These are phyloP conservation scores for Monosporozyma unispora DNA, from an alignment of 805 yeast genomes.

Conservation along the genomic window DNA sequence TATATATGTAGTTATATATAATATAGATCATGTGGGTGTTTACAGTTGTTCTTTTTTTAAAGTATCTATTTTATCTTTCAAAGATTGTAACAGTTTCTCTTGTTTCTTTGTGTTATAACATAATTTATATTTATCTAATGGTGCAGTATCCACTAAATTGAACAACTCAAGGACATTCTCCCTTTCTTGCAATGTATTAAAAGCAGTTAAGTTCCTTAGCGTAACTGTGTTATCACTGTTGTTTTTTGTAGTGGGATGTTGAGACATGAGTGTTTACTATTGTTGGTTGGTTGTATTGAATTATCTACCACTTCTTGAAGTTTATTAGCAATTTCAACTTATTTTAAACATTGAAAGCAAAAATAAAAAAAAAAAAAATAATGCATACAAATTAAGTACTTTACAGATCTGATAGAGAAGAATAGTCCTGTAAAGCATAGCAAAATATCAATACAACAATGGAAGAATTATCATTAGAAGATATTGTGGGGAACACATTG, in stretches of 20 bases:
- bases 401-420: no score
- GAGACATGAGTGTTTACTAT: neutral
- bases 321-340: no score
- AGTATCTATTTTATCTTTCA: constrained; percentile 7
- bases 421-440: neutral
- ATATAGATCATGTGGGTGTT: neutral
- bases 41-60: neutral
- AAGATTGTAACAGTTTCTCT: constrained; percentile 11
- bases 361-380: neutral
- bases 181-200: constrained; percentile 21
- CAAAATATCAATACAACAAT: neutral
- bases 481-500: constrained; percentile 28
- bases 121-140: constrained; percentile 10
- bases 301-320: neutral
- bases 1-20: neutral
- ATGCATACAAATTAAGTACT: no score
- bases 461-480: constrained; percentile 14
- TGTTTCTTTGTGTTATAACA: constrained; percentile 13
- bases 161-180: constrained; percentile 27
- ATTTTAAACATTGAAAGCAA: neutral
- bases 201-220: constrained; percentile 25
- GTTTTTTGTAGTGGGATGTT: neutral
- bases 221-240: constrained; percentile 16
- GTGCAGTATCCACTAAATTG: constrained; percentile 18
- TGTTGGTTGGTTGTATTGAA: neutral